phyloP scores from a whole-genome alignment of 495 filamentous ascomycete species.

The Niebla homalea region DNA sequence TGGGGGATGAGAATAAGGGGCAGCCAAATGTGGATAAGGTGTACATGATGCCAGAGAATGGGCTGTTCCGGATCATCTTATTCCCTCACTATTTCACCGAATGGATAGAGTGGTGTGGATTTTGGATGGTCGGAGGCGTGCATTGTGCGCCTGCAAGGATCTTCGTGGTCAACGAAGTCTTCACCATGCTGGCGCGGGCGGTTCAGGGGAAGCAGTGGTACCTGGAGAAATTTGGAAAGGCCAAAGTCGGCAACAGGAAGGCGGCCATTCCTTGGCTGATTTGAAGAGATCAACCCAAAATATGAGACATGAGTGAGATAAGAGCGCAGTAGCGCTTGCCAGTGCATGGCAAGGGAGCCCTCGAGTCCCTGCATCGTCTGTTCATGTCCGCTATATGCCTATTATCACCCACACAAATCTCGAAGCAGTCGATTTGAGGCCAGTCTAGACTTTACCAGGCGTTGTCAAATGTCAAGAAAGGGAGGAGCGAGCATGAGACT shows the following conservation, averaged over 20 bases:
- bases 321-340: no score
- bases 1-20: conserved; percentile 23
- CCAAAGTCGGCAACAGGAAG: conserved; percentile 58
- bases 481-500: no score
- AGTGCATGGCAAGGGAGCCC: no score
- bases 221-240: conserved; percentile 67
- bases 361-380: no score
- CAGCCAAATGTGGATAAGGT: conserved; percentile 52
- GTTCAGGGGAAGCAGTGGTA: conserved; percentile 80
- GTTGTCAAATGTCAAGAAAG: no score
- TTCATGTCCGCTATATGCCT: no score
- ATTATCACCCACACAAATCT: no score
- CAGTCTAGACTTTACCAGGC: no score
- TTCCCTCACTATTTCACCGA: conserved; percentile 90
- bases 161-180: conserved; percentile 77
- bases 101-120: conserved; percentile 93
- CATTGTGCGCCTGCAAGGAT: conserved; percentile 57
- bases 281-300: background rate
- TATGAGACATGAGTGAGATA: no score
- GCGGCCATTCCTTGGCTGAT: conserved; percentile 61
- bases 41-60: conserved; percentile 74
- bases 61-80: conserved; percentile 68
- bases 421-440: no score
- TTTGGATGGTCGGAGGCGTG: conserved; percentile 54
- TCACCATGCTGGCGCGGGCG: conserved; percentile 83